Conservation (phyloP, 2,329 filamentous ascomycete genomes). For the Cladosporium cucumerinum region DNA sequence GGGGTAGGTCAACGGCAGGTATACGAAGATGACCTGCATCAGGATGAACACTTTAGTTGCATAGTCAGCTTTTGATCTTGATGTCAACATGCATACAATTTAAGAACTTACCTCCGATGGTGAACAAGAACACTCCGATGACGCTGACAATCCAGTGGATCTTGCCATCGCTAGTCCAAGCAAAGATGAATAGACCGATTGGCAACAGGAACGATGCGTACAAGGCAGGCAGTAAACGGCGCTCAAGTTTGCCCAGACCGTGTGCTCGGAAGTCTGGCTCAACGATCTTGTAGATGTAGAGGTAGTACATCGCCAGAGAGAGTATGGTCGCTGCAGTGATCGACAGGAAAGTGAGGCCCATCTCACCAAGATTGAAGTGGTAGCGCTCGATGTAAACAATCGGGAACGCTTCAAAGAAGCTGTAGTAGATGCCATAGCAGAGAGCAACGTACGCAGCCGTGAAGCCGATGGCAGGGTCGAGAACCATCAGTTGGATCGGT, state of each 20-base stretch:
- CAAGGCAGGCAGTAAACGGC: constrained; percentile 32
- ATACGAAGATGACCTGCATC: constrained; percentile 42
- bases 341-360: constrained; percentile 60
- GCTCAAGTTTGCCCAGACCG: constrained; percentile 30
- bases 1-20: constrained; percentile 39
- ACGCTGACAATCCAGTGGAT: constrained; percentile 40
- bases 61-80: neutral
- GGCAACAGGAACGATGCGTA: constrained; percentile 30
- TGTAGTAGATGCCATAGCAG: constrained; percentile 60
- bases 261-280: constrained; percentile 26
- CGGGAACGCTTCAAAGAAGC: constrained; percentile 65
- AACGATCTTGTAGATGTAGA: constrained; percentile 25
- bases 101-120: constrained; percentile 23
- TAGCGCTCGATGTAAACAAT: constrained; percentile 60
- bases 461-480: constrained; percentile 57
- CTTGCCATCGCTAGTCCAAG: constrained; percentile 26
- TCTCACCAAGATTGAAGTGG: constrained; percentile 55
- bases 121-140: constrained; percentile 42
- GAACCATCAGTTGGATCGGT: constrained; percentile 50
- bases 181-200: constrained; percentile 35
- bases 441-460: constrained; percentile 60
- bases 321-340: constrained; percentile 57
- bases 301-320: constrained; percentile 39
- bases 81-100: neutral
- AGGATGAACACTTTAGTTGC: constrained; percentile 34